Evolutionary conservation across 495 filamentous ascomycete species (phyloP), one percentile per base, ranked within the genome.

Genomic region (Podospora sp.): DNA sequence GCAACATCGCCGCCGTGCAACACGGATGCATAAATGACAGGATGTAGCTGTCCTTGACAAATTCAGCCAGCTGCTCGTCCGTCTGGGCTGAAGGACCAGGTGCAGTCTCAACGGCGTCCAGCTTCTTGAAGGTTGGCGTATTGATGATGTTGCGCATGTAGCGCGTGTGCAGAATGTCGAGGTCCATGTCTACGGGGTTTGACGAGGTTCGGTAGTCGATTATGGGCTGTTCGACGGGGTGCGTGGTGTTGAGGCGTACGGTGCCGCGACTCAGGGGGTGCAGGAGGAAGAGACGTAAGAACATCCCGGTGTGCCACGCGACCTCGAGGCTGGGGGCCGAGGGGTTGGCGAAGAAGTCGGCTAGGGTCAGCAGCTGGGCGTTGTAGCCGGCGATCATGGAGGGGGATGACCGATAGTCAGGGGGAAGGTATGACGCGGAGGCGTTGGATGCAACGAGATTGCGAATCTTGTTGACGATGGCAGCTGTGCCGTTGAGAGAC

Each of bases 1-100:
- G 79, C 40, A 77, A 77, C 81, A 84, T 85, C 71, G 79, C 80
- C 8, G 76, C 78, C 49, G 83, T 87, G 25, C 84, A 69, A 35
- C 68, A 70, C 9, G 68, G 60, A 49, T 70, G 68, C 68, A 66
- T 66, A 53, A 60, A 70, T 20, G 68, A 70, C 3, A 66, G 33
- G 4, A 35, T 56, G 18, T 62, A 58, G 1, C 16, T 12, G 16
- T 61, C 52, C 36, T 51, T 57, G 3, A 71, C 21, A 33, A 24
- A 68, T 9, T 35, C 27, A n/a, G 51, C 29, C 11, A 68, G 11
- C 2, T 52, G 46, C 21, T 33, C 62, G 29, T 62, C 59, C 7
- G 20, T 49, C 21, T 62, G 59, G 16, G 35, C 36, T 35, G 11
- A 2, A 24, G 18, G n/a, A 18, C 26, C 49, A 6, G 59, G 50